Base-by-base conservation (phyloP, 2,329 filamentous ascomycete species). In the Colletotrichum liriopes region DNA sequence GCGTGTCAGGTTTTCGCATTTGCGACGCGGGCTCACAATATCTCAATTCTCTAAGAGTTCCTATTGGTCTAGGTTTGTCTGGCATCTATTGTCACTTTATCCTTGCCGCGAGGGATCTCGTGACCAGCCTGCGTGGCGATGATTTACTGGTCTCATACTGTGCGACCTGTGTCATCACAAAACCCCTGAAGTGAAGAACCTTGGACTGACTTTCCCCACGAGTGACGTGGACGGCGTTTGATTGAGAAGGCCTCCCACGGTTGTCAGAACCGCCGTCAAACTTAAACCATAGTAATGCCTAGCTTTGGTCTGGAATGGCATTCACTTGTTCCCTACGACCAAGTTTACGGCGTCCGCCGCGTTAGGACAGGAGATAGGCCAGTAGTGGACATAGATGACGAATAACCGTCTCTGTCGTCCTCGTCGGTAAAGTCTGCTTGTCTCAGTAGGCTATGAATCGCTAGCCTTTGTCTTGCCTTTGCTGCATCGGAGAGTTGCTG, bases 381-480 rank as follows among this genome's bases (percentile, higher is more conserved):
- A 11, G 39, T 20, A 2, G 35, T 45, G 9, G 67, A 65, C 39
- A 66, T 47, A 5, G 62, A 61, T 9, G 67, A 71, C 5, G 67
- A 71, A 3, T 61, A 29, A n/a, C 52, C 61, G 20, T 74, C 67
- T n/a, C 62, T 64, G 64, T 76, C 75, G 29, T 77, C 75, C 16
- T 77, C 78, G 16, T 77, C 76, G 18, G 74, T 76, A 63, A 80
- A 79, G 11, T 74, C 72, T 9, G 75, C 77, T 45, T 76, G 76
- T 2, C 76, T 71, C 9, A 80, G 71, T 3, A 80, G 74, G 47
- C 79, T 80, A 58, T 80, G 79, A 12, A 80, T 75, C 2, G 78
- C 78, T 32, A 80, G 72, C 41, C 75, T 62, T 61, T 77, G 72
- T 37, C 76, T 67, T 11, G 72, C 72, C 14, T 71, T 73, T 9